Evolutionary conservation across 2,329 filamentous ascomycete genomes (phyloP).

Genomic region (Aspergillus tanneri): DNA sequence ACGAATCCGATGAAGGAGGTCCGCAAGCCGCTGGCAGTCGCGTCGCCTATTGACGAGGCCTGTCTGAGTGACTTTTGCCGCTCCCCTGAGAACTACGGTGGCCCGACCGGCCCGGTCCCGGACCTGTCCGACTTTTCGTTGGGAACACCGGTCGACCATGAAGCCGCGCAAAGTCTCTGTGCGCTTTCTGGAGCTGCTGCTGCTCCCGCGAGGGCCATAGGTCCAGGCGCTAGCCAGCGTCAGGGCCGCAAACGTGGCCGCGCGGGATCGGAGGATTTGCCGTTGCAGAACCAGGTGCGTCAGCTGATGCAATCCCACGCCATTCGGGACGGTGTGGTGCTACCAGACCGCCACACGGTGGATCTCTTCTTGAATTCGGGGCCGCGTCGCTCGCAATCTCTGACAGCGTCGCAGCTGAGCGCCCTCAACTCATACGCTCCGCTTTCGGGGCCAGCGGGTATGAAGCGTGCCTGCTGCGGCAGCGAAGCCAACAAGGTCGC

Average conservation of each 20-base stretch:
- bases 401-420: slow-evolving; percentile 19
- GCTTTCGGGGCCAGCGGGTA: slow-evolving; percentile 37
- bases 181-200: slow-evolving; percentile 38
- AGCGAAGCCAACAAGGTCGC: slow-evolving; percentile 39
- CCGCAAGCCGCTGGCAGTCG: slow-evolving; percentile 37
- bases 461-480: slow-evolving; percentile 45
- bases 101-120: slow-evolving; percentile 25
- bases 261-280: slow-evolving; percentile 39
- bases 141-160: slow-evolving; percentile 34
- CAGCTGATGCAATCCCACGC: slow-evolving; percentile 34
- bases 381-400: slow-evolving; percentile 13
- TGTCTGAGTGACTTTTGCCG: slow-evolving; percentile 33
- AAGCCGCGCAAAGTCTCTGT: slow-evolving; percentile 44
- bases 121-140: slow-evolving; percentile 39
- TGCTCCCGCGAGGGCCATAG: slow-evolving; percentile 20
- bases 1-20: slow-evolving; percentile 39
- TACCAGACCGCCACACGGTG: slow-evolving; percentile 34
- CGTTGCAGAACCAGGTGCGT: slow-evolving; percentile 41
- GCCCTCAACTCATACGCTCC: slow-evolving; percentile 24
- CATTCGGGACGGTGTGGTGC: slow-evolving; percentile 25
- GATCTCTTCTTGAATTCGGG: slow-evolving; percentile 34
- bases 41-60: slow-evolving; percentile 41
- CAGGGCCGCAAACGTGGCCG: slow-evolving; percentile 42
- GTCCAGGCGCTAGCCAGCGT: slow-evolving; percentile 17
- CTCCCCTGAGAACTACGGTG: slow-evolving; percentile 36